Conservation (phyloP, 768 basidiomycete genomes). For the Phlebiopsis flavidoalba region DNA sequence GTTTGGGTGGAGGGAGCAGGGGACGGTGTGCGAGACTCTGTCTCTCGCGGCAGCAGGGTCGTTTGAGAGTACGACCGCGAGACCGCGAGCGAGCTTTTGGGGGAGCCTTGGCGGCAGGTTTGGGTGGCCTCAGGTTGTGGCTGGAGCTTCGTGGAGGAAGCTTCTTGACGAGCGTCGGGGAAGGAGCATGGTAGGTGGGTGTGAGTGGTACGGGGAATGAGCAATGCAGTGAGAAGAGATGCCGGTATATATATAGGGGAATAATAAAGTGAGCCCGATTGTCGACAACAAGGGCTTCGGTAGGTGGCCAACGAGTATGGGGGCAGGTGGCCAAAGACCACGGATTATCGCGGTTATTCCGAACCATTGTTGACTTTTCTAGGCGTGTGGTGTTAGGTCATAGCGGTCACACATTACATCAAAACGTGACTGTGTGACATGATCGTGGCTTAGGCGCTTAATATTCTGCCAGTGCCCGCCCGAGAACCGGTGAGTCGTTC, state of each 20-base stretch:
- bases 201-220: slow-evolving; percentile 5
- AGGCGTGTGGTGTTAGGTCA: background rate
- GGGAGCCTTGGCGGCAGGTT: slow-evolving; percentile 10
- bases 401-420: background rate
- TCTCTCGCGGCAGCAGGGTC: slow-evolving; percentile 12
- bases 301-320: background rate
- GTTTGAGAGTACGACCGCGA: slow-evolving; percentile 8
- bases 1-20: slow-evolving; percentile 17
- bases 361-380: slow-evolving; percentile 4
- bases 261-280: background rate
- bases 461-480: too few species aligned
- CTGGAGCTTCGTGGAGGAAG: slow-evolving; percentile 10
- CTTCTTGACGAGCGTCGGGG: slow-evolving; percentile 18
- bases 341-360: background rate
- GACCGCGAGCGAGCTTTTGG: slow-evolving; percentile 5
- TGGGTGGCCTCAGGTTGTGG: slow-evolving; percentile 13
- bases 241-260: background rate
- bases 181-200: slow-evolving; percentile 20
- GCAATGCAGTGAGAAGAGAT: slow-evolving; percentile 1
- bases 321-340: background rate
- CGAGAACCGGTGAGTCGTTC: too few species aligned
- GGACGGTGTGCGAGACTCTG: slow-evolving; percentile 5
- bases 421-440: background rate
- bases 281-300: background rate
- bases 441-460: background rate